Conservation (phyloP, 139 green algal species). For the Spirogloea muscicola region DNA sequence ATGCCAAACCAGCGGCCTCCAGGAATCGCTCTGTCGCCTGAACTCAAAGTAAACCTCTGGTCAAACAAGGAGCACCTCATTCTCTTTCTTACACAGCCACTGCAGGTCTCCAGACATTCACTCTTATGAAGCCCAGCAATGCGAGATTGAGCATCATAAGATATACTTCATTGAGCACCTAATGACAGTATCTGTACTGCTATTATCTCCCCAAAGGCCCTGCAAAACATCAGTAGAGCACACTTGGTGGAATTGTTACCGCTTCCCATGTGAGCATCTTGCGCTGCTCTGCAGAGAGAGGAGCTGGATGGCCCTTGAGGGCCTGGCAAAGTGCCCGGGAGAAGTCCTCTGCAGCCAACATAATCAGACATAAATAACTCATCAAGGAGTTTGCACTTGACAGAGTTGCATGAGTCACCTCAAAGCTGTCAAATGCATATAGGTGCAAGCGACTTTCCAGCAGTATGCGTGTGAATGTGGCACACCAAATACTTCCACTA, state of each 20-base stretch:
- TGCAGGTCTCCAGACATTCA: neutral
- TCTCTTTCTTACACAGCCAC: too few species aligned
- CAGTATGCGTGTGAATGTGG: neutral
- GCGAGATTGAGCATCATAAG: too few species aligned
- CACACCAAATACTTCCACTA: neutral
- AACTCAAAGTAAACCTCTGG: too few species aligned
- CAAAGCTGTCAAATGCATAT: neutral
- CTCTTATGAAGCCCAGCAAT: too few species aligned
- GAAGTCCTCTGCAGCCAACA: constrained; percentile 18
- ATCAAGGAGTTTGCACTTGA: neutral
- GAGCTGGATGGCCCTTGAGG: neutral
- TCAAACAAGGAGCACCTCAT: too few species aligned
- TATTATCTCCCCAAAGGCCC: neutral
- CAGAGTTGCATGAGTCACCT: neutral
- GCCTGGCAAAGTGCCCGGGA: neutral
- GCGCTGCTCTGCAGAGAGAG: constrained; percentile 20
- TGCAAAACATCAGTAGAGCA: neutral
- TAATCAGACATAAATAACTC: neutral
- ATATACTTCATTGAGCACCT: too few species aligned
- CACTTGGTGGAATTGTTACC: neutral
- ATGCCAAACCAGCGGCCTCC: constrained; percentile 1
- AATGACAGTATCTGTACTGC: neutral
- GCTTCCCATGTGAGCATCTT: constrained; percentile 33
- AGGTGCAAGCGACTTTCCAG: too few species aligned
- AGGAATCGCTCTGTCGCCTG: constrained; percentile 30